Evolutionary conservation across 176 grass and related monocot species (phyloP).

Genomic region (Pontederia paniculata): DNA sequence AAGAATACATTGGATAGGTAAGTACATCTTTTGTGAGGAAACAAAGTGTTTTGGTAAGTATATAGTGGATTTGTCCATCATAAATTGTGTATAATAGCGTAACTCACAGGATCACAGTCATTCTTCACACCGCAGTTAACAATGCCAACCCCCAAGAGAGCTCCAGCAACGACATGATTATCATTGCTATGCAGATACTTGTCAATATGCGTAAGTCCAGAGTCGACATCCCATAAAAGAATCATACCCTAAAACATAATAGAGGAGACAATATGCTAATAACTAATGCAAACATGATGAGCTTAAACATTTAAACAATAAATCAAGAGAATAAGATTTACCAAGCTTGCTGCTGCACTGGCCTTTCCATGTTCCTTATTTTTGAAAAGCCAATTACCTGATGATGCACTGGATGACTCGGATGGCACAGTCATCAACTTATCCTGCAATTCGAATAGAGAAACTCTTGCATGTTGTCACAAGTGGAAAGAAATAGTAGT

Average conservation of each 20-base stretch:
- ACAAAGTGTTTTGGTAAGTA: no score
- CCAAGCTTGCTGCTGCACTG: conserved; percentile 87
- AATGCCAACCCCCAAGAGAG: conserved; percentile 84
- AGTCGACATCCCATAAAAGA: conserved; percentile 92
- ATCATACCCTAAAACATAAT: conserved; percentile 73
- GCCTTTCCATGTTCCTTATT: conserved; percentile 98
- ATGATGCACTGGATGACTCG: conserved; percentile 74
- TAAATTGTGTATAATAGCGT: not conserved
- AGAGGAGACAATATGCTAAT: conserved; percentile 4
- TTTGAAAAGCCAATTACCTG: conserved; percentile 89
- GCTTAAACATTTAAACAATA: not conserved
- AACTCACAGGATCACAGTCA: conserved; percentile 88
- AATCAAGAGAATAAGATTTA: conserved; percentile 23
- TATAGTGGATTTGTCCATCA: no score
- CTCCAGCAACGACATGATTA: conserved; percentile 91
- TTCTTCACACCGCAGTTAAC: conserved; percentile 87
- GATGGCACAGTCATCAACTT: conserved; percentile 84
- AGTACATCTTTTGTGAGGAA: no score
- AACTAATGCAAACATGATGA: conserved; percentile 2
- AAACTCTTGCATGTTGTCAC: not conserved
- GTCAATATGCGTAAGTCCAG: conserved; percentile 77
- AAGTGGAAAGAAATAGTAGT: no score
- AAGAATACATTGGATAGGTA: not conserved
- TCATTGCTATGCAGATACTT: conserved; percentile 89
- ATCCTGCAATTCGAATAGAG: conserved; percentile 48